Evolutionary conservation across 805 yeast species (phyloP).

Genomic region (Metschnikowia gelsemii): DNA sequence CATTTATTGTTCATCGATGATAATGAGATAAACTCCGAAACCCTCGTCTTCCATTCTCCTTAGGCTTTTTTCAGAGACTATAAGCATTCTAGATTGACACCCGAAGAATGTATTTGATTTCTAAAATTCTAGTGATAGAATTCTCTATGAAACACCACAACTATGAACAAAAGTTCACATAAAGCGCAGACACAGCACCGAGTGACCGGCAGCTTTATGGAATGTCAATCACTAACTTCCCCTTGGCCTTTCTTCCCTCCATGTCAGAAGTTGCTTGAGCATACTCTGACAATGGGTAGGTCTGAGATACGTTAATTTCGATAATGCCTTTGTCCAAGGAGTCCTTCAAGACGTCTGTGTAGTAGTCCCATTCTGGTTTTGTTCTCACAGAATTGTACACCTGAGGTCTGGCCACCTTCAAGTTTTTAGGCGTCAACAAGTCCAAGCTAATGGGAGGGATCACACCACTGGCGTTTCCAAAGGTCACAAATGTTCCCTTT

Average conservation of each 20-base stretch:
- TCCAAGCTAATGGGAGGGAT: slow-evolving; percentile 64
- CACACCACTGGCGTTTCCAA: slow-evolving; percentile 87
- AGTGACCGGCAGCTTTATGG: no score
- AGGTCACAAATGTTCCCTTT: slow-evolving; percentile 74
- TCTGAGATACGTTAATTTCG: slow-evolving; percentile 46
- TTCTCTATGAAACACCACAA: no score
- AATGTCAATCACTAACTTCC: slow-evolving; percentile 66
- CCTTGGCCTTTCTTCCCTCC: slow-evolving; percentile 66
- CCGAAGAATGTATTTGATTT: no score
- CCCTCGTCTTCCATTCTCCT: no score
- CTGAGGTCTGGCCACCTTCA: slow-evolving; percentile 65
- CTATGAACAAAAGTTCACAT: no score
- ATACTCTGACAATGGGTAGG: slow-evolving; percentile 63
- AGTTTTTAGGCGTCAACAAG: slow-evolving; percentile 58
- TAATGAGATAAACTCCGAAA: no score
- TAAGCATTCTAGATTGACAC: no score
- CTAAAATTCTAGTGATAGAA: no score
- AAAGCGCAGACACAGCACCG: no score
- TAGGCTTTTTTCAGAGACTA: no score
- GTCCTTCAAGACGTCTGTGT: slow-evolving; percentile 46
- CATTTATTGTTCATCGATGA: no score
- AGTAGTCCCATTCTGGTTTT: slow-evolving; percentile 55
- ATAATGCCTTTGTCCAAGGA: slow-evolving; percentile 12
- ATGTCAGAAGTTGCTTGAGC: slow-evolving; percentile 42
- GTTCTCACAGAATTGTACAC: slow-evolving; percentile 51